Conservation (phyloP, 2,329 filamentous ascomycete species). For the Aspergillus quadrilineatus region DNA sequence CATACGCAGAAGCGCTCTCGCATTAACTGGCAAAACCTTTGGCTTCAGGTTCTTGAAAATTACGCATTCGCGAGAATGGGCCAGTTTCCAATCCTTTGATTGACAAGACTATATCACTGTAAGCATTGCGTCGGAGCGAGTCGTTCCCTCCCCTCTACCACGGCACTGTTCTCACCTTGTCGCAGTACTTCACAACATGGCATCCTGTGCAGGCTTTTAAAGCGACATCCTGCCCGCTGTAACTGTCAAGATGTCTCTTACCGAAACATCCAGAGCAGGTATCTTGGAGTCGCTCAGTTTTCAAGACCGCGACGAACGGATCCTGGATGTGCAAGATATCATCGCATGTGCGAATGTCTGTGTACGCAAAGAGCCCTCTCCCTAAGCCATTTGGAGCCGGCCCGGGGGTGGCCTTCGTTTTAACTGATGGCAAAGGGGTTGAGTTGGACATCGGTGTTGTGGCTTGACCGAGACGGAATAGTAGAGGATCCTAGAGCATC, state of each 20-base stretch:
- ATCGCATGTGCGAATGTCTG: conserved; percentile 49
- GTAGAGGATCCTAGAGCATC: background rate
- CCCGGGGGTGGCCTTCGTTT: conserved; percentile 26
- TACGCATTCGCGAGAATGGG: conserved; percentile 61
- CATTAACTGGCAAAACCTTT: conserved; percentile 54
- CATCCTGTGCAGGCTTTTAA: conserved; percentile 61
- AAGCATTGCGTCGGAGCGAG: background rate
- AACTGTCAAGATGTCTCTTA: conserved; percentile 29
- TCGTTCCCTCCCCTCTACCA: too few relatives aligned
- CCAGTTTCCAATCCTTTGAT: conserved; percentile 56
- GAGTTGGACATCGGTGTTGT: background rate
- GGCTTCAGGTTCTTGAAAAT: conserved; percentile 49
- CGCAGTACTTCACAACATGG: conserved; percentile 59
- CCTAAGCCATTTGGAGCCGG: conserved; percentile 40
- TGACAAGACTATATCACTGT: conserved; percentile 53
- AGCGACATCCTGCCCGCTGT: conserved; percentile 1
- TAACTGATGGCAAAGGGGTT: background rate
- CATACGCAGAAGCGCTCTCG: conserved; percentile 56
- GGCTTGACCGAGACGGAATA: background rate
- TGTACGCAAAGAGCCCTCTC: conserved; percentile 56
- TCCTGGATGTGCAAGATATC: conserved; percentile 50
- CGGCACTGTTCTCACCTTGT: conserved; percentile 45
- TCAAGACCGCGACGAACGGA: conserved; percentile 56
- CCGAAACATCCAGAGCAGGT: conserved; percentile 60
- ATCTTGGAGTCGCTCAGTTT: conserved; percentile 51